These are phyloP conservation scores for Dillenia suffruticosa DNA, from an alignment of 164 flowering plant species.

Conservation along the genomic window DNA sequence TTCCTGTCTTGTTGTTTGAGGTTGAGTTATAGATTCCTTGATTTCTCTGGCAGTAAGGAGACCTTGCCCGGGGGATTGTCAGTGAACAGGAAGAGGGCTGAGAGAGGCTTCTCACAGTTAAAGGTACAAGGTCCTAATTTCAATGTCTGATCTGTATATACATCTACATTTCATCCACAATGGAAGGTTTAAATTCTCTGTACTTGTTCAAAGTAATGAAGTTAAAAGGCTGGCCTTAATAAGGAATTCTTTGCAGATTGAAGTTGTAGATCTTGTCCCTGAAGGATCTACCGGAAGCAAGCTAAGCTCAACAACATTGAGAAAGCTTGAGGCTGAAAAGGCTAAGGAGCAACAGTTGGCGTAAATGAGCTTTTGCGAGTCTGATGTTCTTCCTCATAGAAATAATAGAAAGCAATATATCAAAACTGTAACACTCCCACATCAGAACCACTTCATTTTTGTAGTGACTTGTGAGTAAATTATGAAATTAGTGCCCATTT, in stretches of 20 bases:
- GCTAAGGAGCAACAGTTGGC: conserved; percentile 16
- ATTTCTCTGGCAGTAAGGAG: conserved; percentile 62
- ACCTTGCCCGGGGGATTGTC: conserved; percentile 76
- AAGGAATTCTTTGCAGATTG: conserved; percentile 45
- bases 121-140: conserved; percentile 39
- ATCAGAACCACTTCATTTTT: too few relatives aligned
- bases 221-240: neutral
- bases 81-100: conserved; percentile 82
- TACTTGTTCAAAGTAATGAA: neutral
- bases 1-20: neutral
- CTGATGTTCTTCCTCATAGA: too few relatives aligned
- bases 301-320: conserved; percentile 65
- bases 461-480: too few relatives aligned
- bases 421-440: too few relatives aligned
- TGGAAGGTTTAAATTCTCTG: neutral
- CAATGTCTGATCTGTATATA: neutral
- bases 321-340: conserved; percentile 73
- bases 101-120: conserved; percentile 62
- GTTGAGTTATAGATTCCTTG: neutral
- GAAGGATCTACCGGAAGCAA: conserved; percentile 56
- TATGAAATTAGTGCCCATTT: too few relatives aligned
- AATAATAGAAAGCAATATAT: too few relatives aligned
- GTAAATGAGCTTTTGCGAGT: neutral
- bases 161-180: neutral
- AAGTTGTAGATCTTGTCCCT: conserved; percentile 76